Base-by-base conservation (phyloP, 768 basidiomycete genomes). In the Kwoniella europaea region DNA sequence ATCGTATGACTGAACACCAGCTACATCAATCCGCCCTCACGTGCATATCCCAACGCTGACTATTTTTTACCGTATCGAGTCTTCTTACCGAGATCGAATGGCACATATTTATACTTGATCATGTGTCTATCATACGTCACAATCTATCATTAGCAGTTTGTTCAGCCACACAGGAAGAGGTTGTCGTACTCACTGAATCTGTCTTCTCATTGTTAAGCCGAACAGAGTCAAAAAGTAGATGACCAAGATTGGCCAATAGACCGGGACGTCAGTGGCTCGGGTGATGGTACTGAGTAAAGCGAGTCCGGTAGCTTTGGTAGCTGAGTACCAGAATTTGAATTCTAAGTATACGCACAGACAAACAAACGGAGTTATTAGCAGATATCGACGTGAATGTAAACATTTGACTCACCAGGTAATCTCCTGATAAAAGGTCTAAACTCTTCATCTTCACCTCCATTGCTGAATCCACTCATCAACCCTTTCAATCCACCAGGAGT, bases 191-290 rank as follows among this genome's bases (percentile, higher is more conserved):
- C 82, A 96, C 94, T 93, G 92, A 74, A 98, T 94, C 85, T 98
- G 94, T 72, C 94, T 86, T 72, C 94, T 88, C 93, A 99, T 96
- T 4, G 96, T 98, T 76, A 98, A 86, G 22, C 92, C 88, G 81
- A 98, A 98, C 65, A 98, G 88, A 54, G 94, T 91, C 84, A 92
- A 92, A 87, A 98, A 99, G 86, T 99, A 99, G 68, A 98, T 86
- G 76, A 98, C 90, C 65, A 99, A 89, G 84, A 99, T 98, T 9
- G 97, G 97, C 95, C 97, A 98, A 86, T 97, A 98, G 24, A 98
- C 97, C 7, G 97, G 96, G 22, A 99, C 91, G 82, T 98, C 95
- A 76, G 97, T 96, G 44, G 91, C 85, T 57, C 91, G 87, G 27
- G 92, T 95, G 67, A 91, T 85, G 2, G 97, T 92, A 82, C 91